These are phyloP conservation scores for Pestalotiopsis fici DNA, from an alignment of 2,329 filamentous ascomycete genomes.

Conservation along the genomic window DNA sequence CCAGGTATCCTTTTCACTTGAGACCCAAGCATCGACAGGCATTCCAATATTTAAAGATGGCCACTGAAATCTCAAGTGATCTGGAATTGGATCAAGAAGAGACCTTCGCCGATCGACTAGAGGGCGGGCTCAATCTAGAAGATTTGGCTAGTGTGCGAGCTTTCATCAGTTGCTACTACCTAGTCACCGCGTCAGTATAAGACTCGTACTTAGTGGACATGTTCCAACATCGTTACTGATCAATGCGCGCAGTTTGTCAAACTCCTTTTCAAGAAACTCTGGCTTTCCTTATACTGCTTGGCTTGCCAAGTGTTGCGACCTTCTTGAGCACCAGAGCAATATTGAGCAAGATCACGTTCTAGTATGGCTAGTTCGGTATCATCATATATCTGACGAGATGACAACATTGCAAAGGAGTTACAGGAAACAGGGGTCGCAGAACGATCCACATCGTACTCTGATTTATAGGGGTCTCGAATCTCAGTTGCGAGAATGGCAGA, in stretches of 20 bases:
- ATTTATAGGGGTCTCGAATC: constrained; percentile 49
- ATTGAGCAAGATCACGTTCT: constrained; percentile 42
- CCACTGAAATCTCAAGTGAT: constrained; percentile 49
- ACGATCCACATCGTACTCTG: constrained; percentile 42
- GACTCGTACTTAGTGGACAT: neutral
- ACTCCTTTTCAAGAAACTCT: constrained; percentile 37
- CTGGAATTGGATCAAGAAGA: constrained; percentile 48
- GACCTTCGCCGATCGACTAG: neutral
- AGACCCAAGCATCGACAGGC: constrained; percentile 51
- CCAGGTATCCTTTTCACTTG: constrained; percentile 57
- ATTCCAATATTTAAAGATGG: constrained; percentile 54
- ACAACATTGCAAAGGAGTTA: constrained; percentile 28
- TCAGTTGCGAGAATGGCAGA: constrained; percentile 44
- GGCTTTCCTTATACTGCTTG: constrained; percentile 40
- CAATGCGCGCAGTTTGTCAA: constrained; percentile 32
- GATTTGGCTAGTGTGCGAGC: constrained; percentile 45
- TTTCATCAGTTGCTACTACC: constrained; percentile 46
- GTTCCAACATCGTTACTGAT: neutral
- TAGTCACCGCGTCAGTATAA: constrained; percentile 39
- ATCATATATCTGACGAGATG: constrained; percentile 41
- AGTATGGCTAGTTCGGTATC: constrained; percentile 42
- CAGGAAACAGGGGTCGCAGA: constrained; percentile 23
- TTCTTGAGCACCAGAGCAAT: constrained; percentile 38
- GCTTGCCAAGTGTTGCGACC: constrained; percentile 45
- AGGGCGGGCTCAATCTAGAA: constrained; percentile 12